Conservation (phyloP, 345 rosid species). For the Aurinia saxatilis region DNA sequence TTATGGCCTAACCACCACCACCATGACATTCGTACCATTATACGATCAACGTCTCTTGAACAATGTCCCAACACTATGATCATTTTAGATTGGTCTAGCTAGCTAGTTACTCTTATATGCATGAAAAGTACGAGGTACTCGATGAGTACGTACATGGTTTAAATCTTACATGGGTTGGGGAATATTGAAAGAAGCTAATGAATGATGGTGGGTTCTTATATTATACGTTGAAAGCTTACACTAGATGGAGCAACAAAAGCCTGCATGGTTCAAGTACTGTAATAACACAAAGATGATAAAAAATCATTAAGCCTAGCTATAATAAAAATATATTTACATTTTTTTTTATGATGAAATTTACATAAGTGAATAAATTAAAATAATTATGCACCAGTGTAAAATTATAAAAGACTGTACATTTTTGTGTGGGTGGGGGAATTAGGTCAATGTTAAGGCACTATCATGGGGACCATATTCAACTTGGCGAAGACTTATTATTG, state of each 20-base stretch:
- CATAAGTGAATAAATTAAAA: background rate
- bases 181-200: conserved; percentile 7
- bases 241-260: background rate
- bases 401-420: background rate
- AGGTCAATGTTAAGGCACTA: conserved; percentile 20
- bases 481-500: conserved; percentile 3
- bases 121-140: conserved; percentile 15
- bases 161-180: conserved; percentile 10
- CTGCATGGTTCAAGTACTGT: conserved; percentile 16
- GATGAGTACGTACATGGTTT: conserved; percentile 5
- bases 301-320: background rate
- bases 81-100: conserved; percentile 1
- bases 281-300: background rate
- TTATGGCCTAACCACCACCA: background rate
- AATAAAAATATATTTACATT: background rate
- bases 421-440: conserved; percentile 6
- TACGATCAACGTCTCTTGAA: background rate
- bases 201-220: conserved; percentile 13
- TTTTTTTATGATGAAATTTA: background rate
- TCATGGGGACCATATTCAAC: conserved; percentile 20
- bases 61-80: background rate
- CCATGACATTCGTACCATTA: conserved; percentile 9
- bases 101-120: background rate
- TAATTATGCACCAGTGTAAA: background rate
- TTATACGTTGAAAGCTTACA: conserved; percentile 6